These are phyloP conservation scores for Hemileia vastatrix DNA, from an alignment of 1,284 basidiomycete species.

Conservation along the genomic window DNA sequence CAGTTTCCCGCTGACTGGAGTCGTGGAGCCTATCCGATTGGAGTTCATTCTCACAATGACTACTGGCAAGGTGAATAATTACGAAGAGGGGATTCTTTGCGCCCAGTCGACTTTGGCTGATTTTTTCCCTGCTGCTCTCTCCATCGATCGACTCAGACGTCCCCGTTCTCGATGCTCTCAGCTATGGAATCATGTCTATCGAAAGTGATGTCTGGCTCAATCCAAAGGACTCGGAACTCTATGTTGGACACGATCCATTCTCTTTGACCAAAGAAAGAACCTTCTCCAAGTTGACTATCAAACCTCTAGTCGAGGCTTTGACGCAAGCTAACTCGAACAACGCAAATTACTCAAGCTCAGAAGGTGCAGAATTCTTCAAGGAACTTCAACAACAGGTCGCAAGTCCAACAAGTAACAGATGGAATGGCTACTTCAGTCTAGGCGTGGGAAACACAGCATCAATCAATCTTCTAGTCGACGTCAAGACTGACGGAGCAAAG, in stretches of 20 bases:
- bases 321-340: constrained; percentile 27
- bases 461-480: constrained; percentile 26
- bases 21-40: constrained; percentile 25
- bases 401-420: constrained; percentile 7
- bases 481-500: constrained; percentile 26
- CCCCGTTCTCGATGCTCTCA: constrained; percentile 26
- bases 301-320: constrained; percentile 24
- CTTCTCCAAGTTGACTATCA: constrained; percentile 23
- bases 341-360: constrained; percentile 1
- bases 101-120: background rate
- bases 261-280: constrained; percentile 25
- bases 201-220: constrained; percentile 29
- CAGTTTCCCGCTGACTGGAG: constrained; percentile 27
- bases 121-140: background rate
- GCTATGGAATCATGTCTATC: constrained; percentile 19
- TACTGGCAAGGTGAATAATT: constrained; percentile 10
- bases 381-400: constrained; percentile 9
- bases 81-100: background rate
- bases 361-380: constrained; percentile 13
- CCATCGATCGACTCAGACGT: background rate
- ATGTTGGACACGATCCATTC: constrained; percentile 28
- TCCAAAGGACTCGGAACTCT: constrained; percentile 21
- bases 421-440: constrained; percentile 24
- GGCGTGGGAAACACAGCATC: constrained; percentile 26
- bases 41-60: constrained; percentile 30